Percentiles rank a stretch among this genome's conserved stretches.
Evolutionary conservation across 1,284 basidiomycete species (phyloP).

Genomic region (Cystobasidium pallidum): DNA sequence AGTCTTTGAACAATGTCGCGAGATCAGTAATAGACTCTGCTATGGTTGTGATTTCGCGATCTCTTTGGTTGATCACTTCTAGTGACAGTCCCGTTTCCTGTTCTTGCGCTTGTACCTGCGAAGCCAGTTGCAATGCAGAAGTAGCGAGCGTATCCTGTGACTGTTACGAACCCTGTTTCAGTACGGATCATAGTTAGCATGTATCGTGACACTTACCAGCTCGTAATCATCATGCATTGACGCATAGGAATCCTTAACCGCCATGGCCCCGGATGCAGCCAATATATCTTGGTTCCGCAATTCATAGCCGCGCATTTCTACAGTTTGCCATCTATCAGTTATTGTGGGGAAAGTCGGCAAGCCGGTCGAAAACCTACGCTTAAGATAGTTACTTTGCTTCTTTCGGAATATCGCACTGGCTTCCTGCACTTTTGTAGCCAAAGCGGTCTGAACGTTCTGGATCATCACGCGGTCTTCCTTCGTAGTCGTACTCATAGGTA

Average conservation of each 20-base stretch:
- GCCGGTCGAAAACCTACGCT: constrained; percentile 79
- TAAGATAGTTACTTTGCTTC: constrained; percentile 96
- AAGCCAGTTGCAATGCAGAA: constrained; percentile 31
- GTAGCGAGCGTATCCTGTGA: constrained; percentile 37
- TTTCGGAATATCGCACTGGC: constrained; percentile 90
- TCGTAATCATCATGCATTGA: constrained; percentile 58
- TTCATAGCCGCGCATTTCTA: constrained; percentile 53
- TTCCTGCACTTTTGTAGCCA: constrained; percentile 93
- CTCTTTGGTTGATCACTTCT: constrained; percentile 52
- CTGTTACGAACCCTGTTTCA: neutral
- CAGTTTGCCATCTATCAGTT: too few relatives aligned
- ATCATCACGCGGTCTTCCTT: constrained; percentile 67
- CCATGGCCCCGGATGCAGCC: constrained; percentile 36
- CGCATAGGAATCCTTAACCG: constrained; percentile 46
- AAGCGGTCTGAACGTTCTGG: constrained; percentile 93
- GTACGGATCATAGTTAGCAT: neutral
- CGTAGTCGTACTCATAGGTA: constrained; percentile 57
- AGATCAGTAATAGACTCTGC: constrained; percentile 88
- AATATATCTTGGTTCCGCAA: constrained; percentile 40
- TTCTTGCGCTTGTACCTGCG: constrained; percentile 27
- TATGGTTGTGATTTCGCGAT: constrained; percentile 84
- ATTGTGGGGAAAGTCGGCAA: too few relatives aligned
- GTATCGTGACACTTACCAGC: constrained; percentile 9
- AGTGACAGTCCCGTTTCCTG: constrained; percentile 33
- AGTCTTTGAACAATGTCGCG: constrained; percentile 94